Percentiles rank a stretch among this genome's conserved stretches.
phyloP scores from a whole-genome alignment of 2,329 filamentous ascomycete species.

The Ceratocystiopsis brevicomis region DNA sequence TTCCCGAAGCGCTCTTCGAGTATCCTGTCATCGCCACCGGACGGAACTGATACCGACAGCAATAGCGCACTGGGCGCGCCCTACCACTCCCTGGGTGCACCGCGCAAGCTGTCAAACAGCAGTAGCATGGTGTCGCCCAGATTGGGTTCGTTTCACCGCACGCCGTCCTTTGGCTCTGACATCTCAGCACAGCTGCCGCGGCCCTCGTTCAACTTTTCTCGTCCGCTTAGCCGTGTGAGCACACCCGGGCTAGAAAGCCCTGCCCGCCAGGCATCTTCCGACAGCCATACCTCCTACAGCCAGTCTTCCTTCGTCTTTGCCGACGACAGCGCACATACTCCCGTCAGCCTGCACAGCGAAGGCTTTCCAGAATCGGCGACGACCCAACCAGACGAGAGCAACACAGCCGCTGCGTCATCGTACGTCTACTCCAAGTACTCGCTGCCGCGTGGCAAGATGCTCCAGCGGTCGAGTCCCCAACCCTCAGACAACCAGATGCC shows the following conservation, averaged over 20 bases:
- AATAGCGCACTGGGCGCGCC: constrained; percentile 32
- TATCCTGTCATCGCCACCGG: constrained; percentile 40
- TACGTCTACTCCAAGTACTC: constrained; percentile 77
- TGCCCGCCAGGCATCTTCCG: constrained; percentile 42
- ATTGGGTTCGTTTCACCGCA: constrained; percentile 46
- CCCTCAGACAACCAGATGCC: constrained; percentile 32
- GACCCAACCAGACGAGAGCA: constrained; percentile 23
- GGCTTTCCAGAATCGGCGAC: constrained; percentile 35
- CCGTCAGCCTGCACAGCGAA: constrained; percentile 54
- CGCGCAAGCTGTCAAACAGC: constrained; percentile 61
- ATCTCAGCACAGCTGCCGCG: constrained; percentile 49
- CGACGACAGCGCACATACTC: constrained; percentile 48
- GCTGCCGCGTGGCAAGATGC: constrained; percentile 61
- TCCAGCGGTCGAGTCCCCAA: constrained; percentile 45
- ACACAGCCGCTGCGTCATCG: constrained; percentile 35
- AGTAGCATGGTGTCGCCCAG: constrained; percentile 40
- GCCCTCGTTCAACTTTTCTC: constrained; percentile 82
- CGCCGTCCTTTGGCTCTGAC: constrained; percentile 72
- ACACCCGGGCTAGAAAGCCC: constrained; percentile 39
- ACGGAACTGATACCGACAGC: constrained; percentile 54
- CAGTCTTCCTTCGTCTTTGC: constrained; percentile 43
- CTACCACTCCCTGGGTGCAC: constrained; percentile 38
- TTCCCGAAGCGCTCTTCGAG: constrained; percentile 38
- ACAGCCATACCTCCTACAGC: constrained; percentile 40
- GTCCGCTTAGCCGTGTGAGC: constrained; percentile 61